Conservation (phyloP, 1,139 yeast species). For the Pichia sp. region DNA sequence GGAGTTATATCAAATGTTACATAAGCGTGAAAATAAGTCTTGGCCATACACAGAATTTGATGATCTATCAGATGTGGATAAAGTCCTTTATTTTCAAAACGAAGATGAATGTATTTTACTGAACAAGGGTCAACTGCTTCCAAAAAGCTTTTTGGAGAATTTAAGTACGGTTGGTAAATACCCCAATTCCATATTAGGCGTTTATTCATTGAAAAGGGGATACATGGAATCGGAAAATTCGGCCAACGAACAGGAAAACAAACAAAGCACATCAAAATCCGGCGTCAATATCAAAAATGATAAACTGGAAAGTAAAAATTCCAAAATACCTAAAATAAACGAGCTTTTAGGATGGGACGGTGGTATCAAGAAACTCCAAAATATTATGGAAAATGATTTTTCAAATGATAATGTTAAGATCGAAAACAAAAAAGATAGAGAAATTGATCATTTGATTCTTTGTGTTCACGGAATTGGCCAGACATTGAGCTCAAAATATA, state of each 20-base stretch:
- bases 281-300: not conserved
- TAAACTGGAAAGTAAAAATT: not conserved
- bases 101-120: conserved; percentile 31
- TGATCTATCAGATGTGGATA: conserved; percentile 19
- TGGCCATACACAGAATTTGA: conserved; percentile 22
- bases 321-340: not conserved
- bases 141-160: conserved; percentile 17
- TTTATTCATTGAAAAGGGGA: conserved; percentile 25
- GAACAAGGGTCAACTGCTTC: conserved; percentile 18
- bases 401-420: conserved; percentile 28
- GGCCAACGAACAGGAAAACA: conserved; percentile 6
- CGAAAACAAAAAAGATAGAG: conserved; percentile 34
- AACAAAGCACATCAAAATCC: not conserved
- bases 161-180: conserved; percentile 10
- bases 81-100: conserved; percentile 27
- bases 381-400: conserved; percentile 46
- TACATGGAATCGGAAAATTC: conserved; percentile 12
- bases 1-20: conserved; percentile 14
- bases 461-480: conserved; percentile 96
- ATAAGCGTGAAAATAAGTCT: conserved; percentile 3
- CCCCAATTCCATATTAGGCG: conserved; percentile 21
- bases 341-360: not conserved
- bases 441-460: conserved; percentile 70
- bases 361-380: conserved; percentile 27
- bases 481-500: conserved; percentile 68